Percentiles rank a stretch among this genome's conserved stretches.
Evolutionary conservation across 148 eudicot genomes (phyloP).

Genomic region (Nyssa sinensis): DNA sequence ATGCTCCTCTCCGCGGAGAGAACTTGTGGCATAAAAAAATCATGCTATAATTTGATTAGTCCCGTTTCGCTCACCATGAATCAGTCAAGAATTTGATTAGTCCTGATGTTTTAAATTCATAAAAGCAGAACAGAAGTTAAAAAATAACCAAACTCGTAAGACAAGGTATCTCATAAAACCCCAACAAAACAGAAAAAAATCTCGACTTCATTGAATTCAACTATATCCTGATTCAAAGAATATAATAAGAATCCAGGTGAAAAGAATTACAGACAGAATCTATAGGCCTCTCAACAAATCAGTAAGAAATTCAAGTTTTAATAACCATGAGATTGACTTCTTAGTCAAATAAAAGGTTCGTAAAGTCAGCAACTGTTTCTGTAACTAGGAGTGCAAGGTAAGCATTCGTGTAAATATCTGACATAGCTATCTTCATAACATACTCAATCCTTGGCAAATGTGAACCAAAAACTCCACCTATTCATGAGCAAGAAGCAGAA

Average conservation of each 20-base stretch:
- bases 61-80: too few species aligned
- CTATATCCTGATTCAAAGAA: not conserved
- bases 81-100: too few species aligned
- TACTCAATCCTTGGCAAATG: not conserved
- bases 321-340: not conserved
- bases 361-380: not conserved
- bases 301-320: conserved; percentile 1
- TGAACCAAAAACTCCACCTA: not conserved
- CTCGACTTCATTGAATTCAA: not conserved
- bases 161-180: too few species aligned
- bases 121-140: not conserved
- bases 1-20: too few species aligned
- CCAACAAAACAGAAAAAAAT: too few species aligned
- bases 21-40: too few species aligned
- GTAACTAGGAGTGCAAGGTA: conserved; percentile 1
- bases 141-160: too few species aligned
- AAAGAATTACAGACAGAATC: conserved; percentile 9
- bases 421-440: conserved; percentile 9
- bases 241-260: conserved; percentile 11
- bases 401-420: not conserved
- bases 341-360: not conserved
- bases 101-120: not conserved
- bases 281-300: not conserved
- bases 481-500: not conserved
- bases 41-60: too few species aligned